Evolutionary conservation across 345 rosid genomes (phyloP), one percentile per base, ranked within the genome.

Genomic region (Schrenkiella parvula): DNA sequence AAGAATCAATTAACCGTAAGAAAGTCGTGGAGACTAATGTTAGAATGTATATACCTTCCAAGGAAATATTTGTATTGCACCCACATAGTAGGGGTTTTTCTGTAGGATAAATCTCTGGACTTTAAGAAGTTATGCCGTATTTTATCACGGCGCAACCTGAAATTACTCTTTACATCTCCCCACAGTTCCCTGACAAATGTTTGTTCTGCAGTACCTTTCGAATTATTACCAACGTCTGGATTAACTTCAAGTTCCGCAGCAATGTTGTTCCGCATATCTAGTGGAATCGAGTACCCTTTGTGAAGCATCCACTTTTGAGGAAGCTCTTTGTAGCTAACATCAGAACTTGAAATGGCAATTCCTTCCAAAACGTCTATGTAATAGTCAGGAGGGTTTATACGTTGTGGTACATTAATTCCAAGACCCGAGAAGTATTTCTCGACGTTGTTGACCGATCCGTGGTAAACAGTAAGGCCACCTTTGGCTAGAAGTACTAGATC

Each of bases 271-370:
- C 80, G 85, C 95, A 88, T 85, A 66, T 91, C 99, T 11, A 76
- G 47, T 52, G 97, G 97, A 23, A 95, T 77, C 0, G 78, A 82
- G 67, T 88, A 88, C 18, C 96, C 91, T 26, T 89, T 91, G 74
- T 89, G 84, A 78, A 86, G 83, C 96, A 95, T 91, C 99, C 99
- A 95, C 77, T 89, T 84, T 44, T 86, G 56, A 42, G 99, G 99
- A 63, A 95, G 96, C 39, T 91, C 93, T 61, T 77, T 86, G 76
- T 79, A 77, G 51, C 71, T 66, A 63, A 87, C 81, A 28, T 79
- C 73, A 34, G 89, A 76, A 76, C 77, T 80, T 21, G 78, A 57
- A 64, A 76, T 79, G 19, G 31, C 88, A 6, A 95, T 80, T 19
- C 98, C 99, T 85, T 95, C 99, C 72, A 95, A 74, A 58, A 95